These are phyloP conservation scores for Penicillium psychrosexuale DNA, from an alignment of 2,329 filamentous ascomycete species.

Conservation along the genomic window DNA sequence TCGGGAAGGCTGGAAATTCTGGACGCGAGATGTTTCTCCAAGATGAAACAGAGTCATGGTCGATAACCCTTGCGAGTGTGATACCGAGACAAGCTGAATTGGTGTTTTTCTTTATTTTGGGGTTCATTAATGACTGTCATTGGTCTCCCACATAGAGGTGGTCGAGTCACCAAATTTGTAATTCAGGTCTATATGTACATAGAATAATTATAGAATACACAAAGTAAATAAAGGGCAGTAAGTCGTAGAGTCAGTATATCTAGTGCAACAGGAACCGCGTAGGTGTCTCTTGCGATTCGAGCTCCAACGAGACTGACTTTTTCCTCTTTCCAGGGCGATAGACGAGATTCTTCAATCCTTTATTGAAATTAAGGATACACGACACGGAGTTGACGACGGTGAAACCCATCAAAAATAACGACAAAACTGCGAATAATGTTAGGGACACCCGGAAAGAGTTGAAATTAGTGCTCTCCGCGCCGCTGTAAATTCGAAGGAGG, in stretches of 20 bases:
- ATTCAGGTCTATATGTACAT: background rate
- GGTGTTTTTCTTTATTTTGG: too few species aligned
- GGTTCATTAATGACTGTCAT: too few species aligned
- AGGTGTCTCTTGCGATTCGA: constrained; percentile 1
- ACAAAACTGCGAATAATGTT: constrained; percentile 15
- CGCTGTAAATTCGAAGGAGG: constrained; percentile 6
- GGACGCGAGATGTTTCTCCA: too few species aligned
- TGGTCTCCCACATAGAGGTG: too few species aligned
- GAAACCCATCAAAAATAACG: constrained; percentile 10
- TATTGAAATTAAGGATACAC: constrained; percentile 20
- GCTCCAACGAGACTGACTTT: background rate
- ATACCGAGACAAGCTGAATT: too few species aligned
- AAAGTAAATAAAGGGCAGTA: background rate
- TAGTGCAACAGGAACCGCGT: constrained; percentile 7
- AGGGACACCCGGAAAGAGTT: constrained; percentile 13
- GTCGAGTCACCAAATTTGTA: background rate
- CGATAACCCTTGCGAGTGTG: too few species aligned
- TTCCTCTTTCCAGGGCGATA: background rate
- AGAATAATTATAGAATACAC: background rate
- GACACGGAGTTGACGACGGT: constrained; percentile 15
- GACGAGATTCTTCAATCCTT: constrained; percentile 17
- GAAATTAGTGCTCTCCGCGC: background rate
- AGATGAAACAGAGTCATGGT: too few species aligned
- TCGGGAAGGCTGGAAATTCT: too few species aligned
- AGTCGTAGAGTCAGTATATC: background rate